These are phyloP conservation scores for Neonectria coccinea DNA, from an alignment of 2,329 filamentous ascomycete species.

Conservation along the genomic window DNA sequence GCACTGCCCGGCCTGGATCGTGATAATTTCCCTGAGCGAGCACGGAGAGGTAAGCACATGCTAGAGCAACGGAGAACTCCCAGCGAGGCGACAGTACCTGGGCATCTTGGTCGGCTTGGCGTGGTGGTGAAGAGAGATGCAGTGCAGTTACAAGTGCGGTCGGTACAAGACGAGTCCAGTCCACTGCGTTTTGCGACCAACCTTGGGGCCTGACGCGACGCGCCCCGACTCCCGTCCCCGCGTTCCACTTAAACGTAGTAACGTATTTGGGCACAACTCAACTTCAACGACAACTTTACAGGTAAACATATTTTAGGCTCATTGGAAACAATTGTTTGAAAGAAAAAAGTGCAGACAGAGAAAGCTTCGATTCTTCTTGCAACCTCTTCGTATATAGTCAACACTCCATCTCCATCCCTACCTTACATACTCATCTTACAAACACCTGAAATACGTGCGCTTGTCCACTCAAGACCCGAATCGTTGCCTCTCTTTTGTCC, in stretches of 20 bases:
- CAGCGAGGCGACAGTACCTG: slow-evolving; percentile 23
- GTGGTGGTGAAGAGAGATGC: slow-evolving; percentile 22
- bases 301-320: neutral
- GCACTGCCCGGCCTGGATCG: slow-evolving; percentile 98
- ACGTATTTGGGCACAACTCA: neutral
- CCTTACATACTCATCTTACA: slow-evolving; percentile 4
- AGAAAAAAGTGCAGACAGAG: neutral
- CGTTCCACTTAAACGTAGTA: slow-evolving; percentile 29
- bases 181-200: slow-evolving; percentile 9
- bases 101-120: slow-evolving; percentile 40
- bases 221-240: slow-evolving; percentile 26
- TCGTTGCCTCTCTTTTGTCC: slow-evolving; percentile 14
- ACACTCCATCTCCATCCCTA: no score
- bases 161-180: neutral
- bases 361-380: neutral
- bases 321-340: neutral
- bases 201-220: slow-evolving; percentile 28
- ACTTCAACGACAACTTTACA: neutral
- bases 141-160: slow-evolving; percentile 12
- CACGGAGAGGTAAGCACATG: neutral
- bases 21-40: slow-evolving; percentile 90
- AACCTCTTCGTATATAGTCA: neutral
- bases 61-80: neutral
- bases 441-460: slow-evolving; percentile 2
- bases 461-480: neutral